Percentiles rank a stretch among this genome's conserved stretches.
phyloP scores from a whole-genome alignment of 495 filamentous ascomycete species.

The Penicillium canariense region DNA sequence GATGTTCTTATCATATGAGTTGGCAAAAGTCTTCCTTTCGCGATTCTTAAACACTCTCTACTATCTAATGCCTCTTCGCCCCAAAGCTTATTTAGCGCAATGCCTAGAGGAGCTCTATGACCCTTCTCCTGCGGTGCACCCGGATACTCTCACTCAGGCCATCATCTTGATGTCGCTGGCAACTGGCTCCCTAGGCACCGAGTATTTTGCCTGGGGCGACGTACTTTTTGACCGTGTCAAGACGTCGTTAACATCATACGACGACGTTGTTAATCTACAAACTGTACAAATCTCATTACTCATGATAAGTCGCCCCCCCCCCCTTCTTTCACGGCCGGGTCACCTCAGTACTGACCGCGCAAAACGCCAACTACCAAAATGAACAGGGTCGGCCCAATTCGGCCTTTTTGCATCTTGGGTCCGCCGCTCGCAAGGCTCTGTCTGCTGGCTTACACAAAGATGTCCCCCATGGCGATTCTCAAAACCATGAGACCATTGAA shows the following conservation, averaged over 20 bases:
- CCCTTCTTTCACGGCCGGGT: neutral
- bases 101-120: slow-evolving; percentile 36
- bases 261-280: slow-evolving; percentile 45
- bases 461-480: slow-evolving; percentile 25
- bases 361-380: slow-evolving; percentile 41
- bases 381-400: slow-evolving; percentile 46
- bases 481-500: slow-evolving; percentile 30
- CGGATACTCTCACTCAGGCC: slow-evolving; percentile 26
- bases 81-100: slow-evolving; percentile 26
- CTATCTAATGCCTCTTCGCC: slow-evolving; percentile 33
- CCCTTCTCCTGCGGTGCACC: slow-evolving; percentile 16
- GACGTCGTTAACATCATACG: slow-evolving; percentile 28
- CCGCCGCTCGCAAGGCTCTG: slow-evolving; percentile 39
- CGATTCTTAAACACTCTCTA: slow-evolving; percentile 36
- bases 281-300: slow-evolving; percentile 42
- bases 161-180: slow-evolving; percentile 36
- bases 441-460: slow-evolving; percentile 46
- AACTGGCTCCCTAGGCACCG: slow-evolving; percentile 31
- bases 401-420: slow-evolving; percentile 39
- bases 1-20: slow-evolving; percentile 38
- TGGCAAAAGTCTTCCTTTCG: slow-evolving; percentile 35
- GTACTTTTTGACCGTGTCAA: slow-evolving; percentile 42
- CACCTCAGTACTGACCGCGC: no score
- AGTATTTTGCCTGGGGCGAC: slow-evolving; percentile 40
- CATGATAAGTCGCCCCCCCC: slow-evolving; percentile 39